Evolutionary conservation across 2,329 filamentous ascomycete genomes (phyloP).

Genomic region (Venturia asperata): DNA sequence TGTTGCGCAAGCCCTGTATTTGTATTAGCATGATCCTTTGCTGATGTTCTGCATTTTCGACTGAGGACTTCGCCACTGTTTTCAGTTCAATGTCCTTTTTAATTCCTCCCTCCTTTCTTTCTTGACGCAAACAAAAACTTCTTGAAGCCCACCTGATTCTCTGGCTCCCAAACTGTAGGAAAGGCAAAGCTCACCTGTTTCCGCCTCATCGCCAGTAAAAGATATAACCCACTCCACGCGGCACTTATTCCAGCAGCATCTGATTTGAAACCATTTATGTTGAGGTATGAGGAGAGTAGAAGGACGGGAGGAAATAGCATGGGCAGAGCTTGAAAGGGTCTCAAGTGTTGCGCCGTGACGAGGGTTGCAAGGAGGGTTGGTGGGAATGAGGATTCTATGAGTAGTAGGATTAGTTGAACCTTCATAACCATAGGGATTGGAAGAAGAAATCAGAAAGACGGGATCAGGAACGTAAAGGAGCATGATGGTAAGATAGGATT

Average conservation of each 20-base stretch:
- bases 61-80: neutral
- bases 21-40: constrained; percentile 6
- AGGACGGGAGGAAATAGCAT: constrained; percentile 62
- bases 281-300: constrained; percentile 59
- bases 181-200: constrained; percentile 33
- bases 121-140: too few species aligned
- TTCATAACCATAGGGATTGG: too few species aligned
- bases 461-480: neutral
- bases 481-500: neutral
- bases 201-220: constrained; percentile 54
- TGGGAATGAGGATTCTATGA: constrained; percentile 55
- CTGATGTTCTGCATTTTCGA: neutral
- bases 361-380: constrained; percentile 59
- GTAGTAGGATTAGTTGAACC: constrained; percentile 17
- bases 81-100: neutral
- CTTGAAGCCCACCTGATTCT: too few species aligned
- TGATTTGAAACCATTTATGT: constrained; percentile 54
- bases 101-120: neutral
- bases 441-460: neutral
- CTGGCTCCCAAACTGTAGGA: neutral
- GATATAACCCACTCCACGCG: constrained; percentile 58
- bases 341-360: constrained; percentile 57
- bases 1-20: constrained; percentile 36
- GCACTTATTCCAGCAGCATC: constrained; percentile 58
- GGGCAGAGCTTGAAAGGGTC: constrained; percentile 58